phyloP scores from a whole-genome alignment of 805 yeast species.

The Monosporozyma yasuniensis region DNA sequence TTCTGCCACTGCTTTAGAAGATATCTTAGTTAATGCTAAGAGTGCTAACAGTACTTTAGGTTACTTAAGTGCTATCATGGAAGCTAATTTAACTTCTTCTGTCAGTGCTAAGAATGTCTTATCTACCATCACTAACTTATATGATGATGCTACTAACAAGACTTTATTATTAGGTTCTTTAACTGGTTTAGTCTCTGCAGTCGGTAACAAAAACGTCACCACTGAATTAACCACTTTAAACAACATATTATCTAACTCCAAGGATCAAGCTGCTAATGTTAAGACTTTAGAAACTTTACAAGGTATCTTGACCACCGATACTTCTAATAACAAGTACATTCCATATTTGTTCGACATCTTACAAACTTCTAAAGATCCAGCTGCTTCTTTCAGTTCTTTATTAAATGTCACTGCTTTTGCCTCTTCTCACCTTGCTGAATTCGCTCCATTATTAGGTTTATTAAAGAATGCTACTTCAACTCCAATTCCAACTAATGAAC shows the following conservation, averaged over 20 bases:
- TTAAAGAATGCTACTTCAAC: slow-evolving; percentile 12
- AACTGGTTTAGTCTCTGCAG: slow-evolving; percentile 15
- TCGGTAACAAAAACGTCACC: slow-evolving; percentile 5
- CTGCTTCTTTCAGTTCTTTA: slow-evolving; percentile 18
- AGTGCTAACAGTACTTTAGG: slow-evolving; percentile 14
- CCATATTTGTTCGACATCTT: slow-evolving; percentile 20
- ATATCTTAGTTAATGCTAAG: slow-evolving; percentile 12
- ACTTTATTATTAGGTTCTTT: slow-evolving; percentile 12
- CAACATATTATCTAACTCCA: slow-evolving; percentile 15
- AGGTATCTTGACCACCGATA: slow-evolving; percentile 8
- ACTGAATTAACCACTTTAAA: slow-evolving; percentile 18
- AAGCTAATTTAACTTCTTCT: slow-evolving; percentile 17
- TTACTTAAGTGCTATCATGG: slow-evolving; percentile 12
- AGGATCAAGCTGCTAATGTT: slow-evolving; percentile 17
- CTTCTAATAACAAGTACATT: slow-evolving; percentile 12
- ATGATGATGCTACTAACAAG: slow-evolving; percentile 12
- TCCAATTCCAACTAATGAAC: slow-evolving; percentile 13
- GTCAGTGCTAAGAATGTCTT: slow-evolving; percentile 17
- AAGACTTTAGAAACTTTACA: slow-evolving; percentile 14
- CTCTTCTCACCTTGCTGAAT: slow-evolving; percentile 12
- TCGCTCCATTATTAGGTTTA: slow-evolving; percentile 16
- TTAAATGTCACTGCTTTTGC: slow-evolving; percentile 21
- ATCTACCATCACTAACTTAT: slow-evolving; percentile 13
- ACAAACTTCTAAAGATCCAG: slow-evolving; percentile 18
- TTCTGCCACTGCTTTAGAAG: slow-evolving; percentile 14